phyloP scores from a whole-genome alignment of 2,329 filamentous ascomycete genomes.

The Chrysosporium queenslandicum region DNA sequence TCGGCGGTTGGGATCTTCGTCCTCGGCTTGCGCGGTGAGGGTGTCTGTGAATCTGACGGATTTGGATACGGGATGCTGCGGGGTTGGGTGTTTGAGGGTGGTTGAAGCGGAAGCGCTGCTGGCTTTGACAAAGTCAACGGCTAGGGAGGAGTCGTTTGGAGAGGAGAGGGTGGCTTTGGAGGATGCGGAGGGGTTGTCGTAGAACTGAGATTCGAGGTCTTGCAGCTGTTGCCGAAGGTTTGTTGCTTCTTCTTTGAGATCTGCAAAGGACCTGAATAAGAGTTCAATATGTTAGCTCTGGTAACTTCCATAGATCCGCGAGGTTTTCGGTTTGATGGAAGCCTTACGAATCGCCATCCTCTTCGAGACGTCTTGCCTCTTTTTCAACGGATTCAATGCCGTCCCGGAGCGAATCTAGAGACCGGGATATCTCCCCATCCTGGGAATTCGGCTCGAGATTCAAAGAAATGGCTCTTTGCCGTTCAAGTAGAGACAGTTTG shows the following conservation, averaged over 20 bases:
- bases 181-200: constrained; percentile 33
- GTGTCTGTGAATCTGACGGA: constrained; percentile 77
- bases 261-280: constrained; percentile 31
- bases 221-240: constrained; percentile 63
- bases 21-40: constrained; percentile 34
- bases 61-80: constrained; percentile 47
- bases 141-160: constrained; percentile 55
- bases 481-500: constrained; percentile 87
- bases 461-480: constrained; percentile 72
- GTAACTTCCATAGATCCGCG: background rate
- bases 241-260: constrained; percentile 55
- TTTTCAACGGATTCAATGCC: constrained; percentile 62
- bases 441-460: constrained; percentile 69
- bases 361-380: constrained; percentile 54
- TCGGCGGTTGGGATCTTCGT: constrained; percentile 41
- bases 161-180: constrained; percentile 43
- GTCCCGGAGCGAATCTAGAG: constrained; percentile 73
- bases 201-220: constrained; percentile 71
- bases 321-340: background rate
- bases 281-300: background rate
- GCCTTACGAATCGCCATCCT: constrained; percentile 51
- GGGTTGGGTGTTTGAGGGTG: constrained; percentile 35
- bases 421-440: constrained; percentile 80
- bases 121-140: constrained; percentile 56
- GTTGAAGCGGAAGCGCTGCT: constrained; percentile 32